Percentiles rank a stretch among this genome's conserved stretches.
Evolutionary conservation across 371 early-diverging fungal genomes (phyloP).

Genomic region (Nematocida ausubeli): DNA sequence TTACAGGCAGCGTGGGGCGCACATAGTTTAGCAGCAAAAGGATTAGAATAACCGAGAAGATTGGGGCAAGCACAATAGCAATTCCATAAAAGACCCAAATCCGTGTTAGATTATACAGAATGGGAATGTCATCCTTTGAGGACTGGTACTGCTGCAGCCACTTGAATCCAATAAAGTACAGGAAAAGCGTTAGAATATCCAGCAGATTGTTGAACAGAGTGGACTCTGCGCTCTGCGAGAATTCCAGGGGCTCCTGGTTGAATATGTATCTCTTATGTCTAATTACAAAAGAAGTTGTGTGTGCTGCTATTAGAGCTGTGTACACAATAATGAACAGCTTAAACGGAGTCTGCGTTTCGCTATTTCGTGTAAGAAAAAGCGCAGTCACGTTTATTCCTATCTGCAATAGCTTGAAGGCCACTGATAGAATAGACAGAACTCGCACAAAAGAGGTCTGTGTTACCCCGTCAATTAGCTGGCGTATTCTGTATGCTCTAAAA

Average conservation of each 20-base stretch:
- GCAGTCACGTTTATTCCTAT: conserved; percentile 53
- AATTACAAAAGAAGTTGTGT: conserved; percentile 59
- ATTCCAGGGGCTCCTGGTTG: conserved; percentile 65
- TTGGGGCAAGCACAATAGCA: conserved; percentile 65
- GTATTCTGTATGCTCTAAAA: conserved; percentile 49
- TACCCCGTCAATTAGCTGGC: conserved; percentile 47
- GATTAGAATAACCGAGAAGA: conserved; percentile 67
- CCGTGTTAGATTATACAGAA: conserved; percentile 67
- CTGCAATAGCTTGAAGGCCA: conserved; percentile 60
- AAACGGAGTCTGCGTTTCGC: conserved; percentile 62
- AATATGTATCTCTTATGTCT: conserved; percentile 66
- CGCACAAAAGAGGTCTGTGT: conserved; percentile 52
- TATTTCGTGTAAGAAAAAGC: conserved; percentile 61
- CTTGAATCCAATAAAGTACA: conserved; percentile 69
- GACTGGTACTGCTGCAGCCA: conserved; percentile 68
- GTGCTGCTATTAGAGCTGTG: conserved; percentile 58
- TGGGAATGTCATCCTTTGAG: conserved; percentile 60
- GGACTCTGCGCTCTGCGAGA: conserved; percentile 66
- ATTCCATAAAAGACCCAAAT: conserved; percentile 65
- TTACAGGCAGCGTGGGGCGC: conserved; percentile 66
- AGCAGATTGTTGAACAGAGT: conserved; percentile 67
- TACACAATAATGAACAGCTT: conserved; percentile 67
- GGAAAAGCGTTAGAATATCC: conserved; percentile 67
- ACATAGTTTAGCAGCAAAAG: conserved; percentile 65
- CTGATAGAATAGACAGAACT: conserved; percentile 37